A percentile compares a stretch with the other conserved stretches of the same genome.
Conservation (phyloP, 306 rosid species). For the Bauhinia variegata region DNA sequence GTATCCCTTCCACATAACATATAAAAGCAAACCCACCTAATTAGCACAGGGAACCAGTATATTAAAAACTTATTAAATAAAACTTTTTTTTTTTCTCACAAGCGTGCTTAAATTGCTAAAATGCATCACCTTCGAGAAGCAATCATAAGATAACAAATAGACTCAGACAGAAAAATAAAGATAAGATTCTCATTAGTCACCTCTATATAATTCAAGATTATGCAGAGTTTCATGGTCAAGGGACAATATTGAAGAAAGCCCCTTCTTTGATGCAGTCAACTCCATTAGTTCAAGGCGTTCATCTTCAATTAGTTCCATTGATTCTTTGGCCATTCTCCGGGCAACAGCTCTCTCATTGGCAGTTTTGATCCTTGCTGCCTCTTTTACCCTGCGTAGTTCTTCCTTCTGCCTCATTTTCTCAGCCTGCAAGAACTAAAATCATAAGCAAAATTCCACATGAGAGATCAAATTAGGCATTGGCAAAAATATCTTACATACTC, state of each 20-base stretch:
- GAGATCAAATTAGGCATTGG: conserved; percentile 11
- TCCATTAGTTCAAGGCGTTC: conserved; percentile 82
- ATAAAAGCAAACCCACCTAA: background rate
- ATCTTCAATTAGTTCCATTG: conserved; percentile 73
- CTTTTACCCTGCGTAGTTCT: conserved; percentile 66
- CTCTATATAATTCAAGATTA: conserved; percentile 63
- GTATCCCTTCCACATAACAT: background rate
- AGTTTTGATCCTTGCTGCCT: conserved; percentile 73
- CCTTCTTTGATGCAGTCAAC: conserved; percentile 68
- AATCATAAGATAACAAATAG: conserved; percentile 14
- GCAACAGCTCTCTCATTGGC: conserved; percentile 72
- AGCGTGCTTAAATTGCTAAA: background rate
- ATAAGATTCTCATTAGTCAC: conserved; percentile 37
- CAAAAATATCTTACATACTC: conserved; percentile 54
- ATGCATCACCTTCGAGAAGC: conserved; percentile 5
- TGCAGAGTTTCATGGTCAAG: conserved; percentile 69
- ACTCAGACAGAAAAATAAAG: conserved; percentile 15
- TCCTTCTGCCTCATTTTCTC: conserved; percentile 79
- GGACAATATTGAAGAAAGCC: conserved; percentile 59
- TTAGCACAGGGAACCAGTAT: background rate
- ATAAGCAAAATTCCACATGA: conserved; percentile 29
- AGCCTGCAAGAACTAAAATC: conserved; percentile 45
- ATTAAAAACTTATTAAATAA: background rate
- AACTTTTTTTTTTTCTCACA: background rate
- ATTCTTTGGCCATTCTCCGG: conserved; percentile 72